These are phyloP conservation scores for Candida taoyuanica DNA, from an alignment of 805 yeast genomes.

Conservation along the genomic window DNA sequence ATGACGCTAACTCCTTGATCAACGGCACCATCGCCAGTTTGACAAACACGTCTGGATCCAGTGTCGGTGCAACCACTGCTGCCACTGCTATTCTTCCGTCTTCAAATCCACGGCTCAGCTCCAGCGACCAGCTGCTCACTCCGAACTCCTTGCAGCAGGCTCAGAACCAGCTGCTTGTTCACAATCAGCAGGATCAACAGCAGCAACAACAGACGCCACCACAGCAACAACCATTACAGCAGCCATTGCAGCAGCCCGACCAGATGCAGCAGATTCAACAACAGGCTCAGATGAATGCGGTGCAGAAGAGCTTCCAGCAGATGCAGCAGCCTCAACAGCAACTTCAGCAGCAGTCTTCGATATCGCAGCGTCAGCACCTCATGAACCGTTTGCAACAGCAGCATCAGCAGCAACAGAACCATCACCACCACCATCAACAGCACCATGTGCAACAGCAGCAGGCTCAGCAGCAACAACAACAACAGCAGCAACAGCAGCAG, in stretches of 20 bases:
- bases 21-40: constrained; percentile 23
- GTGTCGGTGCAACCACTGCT: constrained; percentile 1
- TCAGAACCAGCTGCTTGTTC: constrained; percentile 8
- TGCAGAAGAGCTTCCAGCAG: background rate
- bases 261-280: constrained; percentile 15
- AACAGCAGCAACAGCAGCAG: constrained; percentile 10
- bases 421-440: constrained; percentile 7
- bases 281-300: constrained; percentile 5
- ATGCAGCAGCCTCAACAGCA: constrained; percentile 7
- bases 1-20: constrained; percentile 18
- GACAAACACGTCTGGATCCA: constrained; percentile 4
- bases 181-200: constrained; percentile 10
- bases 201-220: constrained; percentile 2
- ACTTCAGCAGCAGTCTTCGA: constrained; percentile 2
- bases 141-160: constrained; percentile 14
- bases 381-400: constrained; percentile 5
- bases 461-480: constrained; percentile 5
- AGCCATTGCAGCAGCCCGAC: constrained; percentile 18
- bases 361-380: background rate
- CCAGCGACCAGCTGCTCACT: constrained; percentile 19
- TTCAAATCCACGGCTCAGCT: constrained; percentile 14
- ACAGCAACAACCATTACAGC: constrained; percentile 11
- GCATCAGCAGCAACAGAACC: constrained; percentile 8
- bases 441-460: background rate
- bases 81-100: constrained; percentile 12